Base-by-base conservation (phyloP, 805 yeast species). In the Priceomyces castillae region DNA sequence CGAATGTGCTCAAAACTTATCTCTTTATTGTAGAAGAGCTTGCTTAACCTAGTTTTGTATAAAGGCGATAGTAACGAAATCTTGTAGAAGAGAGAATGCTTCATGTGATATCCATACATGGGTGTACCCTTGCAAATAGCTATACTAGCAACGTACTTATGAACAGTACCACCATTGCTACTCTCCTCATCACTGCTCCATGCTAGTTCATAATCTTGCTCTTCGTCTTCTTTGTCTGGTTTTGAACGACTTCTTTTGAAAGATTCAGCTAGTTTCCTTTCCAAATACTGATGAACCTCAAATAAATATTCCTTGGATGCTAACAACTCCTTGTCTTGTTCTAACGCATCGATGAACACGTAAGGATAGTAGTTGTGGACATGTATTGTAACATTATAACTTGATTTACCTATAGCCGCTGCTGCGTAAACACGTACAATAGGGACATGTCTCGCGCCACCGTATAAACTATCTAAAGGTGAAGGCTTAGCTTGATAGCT, bases 321-420 rank as follows among this genome's bases (percentile, higher is more conserved):
- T 11, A 40, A 19, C 12, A 40, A 9, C 16, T 20, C 15, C n/a
- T 33, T 37, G 11, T 64, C 47, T 9, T 46, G 56, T 1, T 81
- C 84, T 34, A 67, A 69, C 54, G 83, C 83, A 28, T 78, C 80
- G 2, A 90, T 69, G 56, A 76, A 90, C 1, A 92, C 51, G 56
- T 92, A 94, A 0, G 98, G 99, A 50, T 74, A 87, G 15, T 78
- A 78, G 31, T 92, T 90, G 65, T 90, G 98, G 7, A 94, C 67
- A 59, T 94, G 97, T 1, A 85, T 76, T 11, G 71, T 42, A 1
- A 62, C 50, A 46, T 64, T 63, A 49, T 55, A 64, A 26, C 48
- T 36, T 12, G 47, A 44, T 9, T 74, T 72, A 22, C 78, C 77
- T 50, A 78, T 80, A 0, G 89, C 86, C 0, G 81, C 71, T 10